Evolutionary conservation across 495 filamentous ascomycete species (phyloP).

Genomic region (Thozetella sp.): DNA sequence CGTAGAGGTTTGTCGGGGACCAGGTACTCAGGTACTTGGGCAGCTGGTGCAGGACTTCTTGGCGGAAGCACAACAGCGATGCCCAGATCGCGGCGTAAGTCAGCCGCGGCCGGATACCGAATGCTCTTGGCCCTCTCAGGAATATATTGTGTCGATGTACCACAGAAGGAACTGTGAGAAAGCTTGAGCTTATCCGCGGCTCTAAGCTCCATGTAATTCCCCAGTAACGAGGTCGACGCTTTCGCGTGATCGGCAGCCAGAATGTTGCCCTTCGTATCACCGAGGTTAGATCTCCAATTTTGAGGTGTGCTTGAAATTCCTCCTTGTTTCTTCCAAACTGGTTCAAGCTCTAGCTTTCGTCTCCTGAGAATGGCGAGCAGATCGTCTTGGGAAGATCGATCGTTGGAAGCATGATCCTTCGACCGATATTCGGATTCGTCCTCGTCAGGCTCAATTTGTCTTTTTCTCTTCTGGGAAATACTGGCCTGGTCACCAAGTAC

Average conservation of each 20-base stretch:
- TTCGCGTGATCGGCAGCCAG: slow-evolving; percentile 15
- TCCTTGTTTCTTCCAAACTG: not conserved
- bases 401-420: not conserved
- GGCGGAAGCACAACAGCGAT: slow-evolving; percentile 10
- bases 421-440: too few species aligned
- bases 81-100: not conserved
- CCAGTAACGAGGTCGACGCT: slow-evolving; percentile 30
- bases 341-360: slow-evolving; percentile 13
- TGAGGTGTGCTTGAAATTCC: not conserved
- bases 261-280: slow-evolving; percentile 12
- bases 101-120: not conserved
- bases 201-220: slow-evolving; percentile 45
- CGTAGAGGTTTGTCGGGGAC: slow-evolving; percentile 21
- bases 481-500: too few species aligned
- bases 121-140: not conserved
- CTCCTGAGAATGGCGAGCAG: slow-evolving; percentile 12
- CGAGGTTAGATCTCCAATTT: not conserved
- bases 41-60: slow-evolving; percentile 17
- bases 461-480: too few species aligned
- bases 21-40: slow-evolving; percentile 11
- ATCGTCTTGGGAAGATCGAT: slow-evolving; percentile 3
- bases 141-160: not conserved
- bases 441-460: too few species aligned
- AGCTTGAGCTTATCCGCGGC: slow-evolving; percentile 30
- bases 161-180: slow-evolving; percentile 22